These are phyloP conservation scores for Geotrichum candidum DNA, from an alignment of 1,139 yeast species.

Conservation along the genomic window DNA sequence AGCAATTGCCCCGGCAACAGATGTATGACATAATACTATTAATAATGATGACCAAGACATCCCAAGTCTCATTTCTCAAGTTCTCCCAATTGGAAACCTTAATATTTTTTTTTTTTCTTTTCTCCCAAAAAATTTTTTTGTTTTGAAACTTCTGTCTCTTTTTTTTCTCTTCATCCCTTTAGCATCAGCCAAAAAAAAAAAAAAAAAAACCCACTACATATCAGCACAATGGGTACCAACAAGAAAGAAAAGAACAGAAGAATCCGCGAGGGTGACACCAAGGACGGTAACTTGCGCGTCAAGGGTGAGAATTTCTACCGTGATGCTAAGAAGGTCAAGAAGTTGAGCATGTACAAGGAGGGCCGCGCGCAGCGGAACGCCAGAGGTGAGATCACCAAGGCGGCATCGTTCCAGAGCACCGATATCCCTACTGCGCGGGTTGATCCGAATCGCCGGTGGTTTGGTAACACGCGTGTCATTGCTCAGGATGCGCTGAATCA, in stretches of 20 bases:
- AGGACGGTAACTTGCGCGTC: constrained; percentile 87
- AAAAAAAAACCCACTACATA: background rate
- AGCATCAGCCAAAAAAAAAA: background rate
- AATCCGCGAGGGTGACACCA: constrained; percentile 69
- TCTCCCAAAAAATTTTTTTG: background rate
- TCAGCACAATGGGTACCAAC: constrained; percentile 69
- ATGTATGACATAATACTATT: background rate
- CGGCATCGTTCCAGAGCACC: constrained; percentile 83
- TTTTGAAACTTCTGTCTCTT: background rate
- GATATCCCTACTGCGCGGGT: constrained; percentile 89
- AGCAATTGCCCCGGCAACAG: background rate
- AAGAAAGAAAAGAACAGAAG: constrained; percentile 89
- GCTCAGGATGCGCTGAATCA: constrained; percentile 94
- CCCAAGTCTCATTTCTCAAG: background rate
- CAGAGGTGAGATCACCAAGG: constrained; percentile 77
- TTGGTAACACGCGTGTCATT: constrained; percentile 93
- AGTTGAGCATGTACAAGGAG: constrained; percentile 84
- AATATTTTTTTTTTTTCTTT: background rate
- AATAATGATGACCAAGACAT: background rate
- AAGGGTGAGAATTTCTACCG: constrained; percentile 94
- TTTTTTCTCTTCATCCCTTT: background rate
- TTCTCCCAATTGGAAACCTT: constrained; percentile 4
- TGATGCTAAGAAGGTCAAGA: constrained; percentile 89
- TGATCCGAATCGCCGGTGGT: constrained; percentile 96
- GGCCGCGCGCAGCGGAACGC: constrained; percentile 86